These are phyloP conservation scores for Alternaria atra DNA, from an alignment of 2,329 filamentous ascomycete genomes.

Conservation along the genomic window DNA sequence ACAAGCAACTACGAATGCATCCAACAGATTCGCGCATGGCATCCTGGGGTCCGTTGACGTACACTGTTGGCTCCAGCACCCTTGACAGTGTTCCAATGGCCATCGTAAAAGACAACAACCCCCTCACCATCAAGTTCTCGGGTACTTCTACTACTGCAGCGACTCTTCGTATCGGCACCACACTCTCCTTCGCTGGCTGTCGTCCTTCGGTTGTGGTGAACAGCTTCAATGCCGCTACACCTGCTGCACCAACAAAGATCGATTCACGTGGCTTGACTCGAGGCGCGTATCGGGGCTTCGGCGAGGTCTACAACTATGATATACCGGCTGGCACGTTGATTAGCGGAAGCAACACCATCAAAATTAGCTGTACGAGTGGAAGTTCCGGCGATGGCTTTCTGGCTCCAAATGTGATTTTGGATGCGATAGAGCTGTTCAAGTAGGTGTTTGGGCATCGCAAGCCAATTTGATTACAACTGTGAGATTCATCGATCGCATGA, in stretches of 20 bases:
- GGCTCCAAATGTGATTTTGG: conserved; percentile 62
- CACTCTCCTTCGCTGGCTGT: conserved; percentile 67
- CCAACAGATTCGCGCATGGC: conserved; percentile 71
- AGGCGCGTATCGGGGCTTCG: conserved; percentile 70
- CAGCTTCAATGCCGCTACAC: conserved; percentile 59
- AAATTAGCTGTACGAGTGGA: conserved; percentile 67
- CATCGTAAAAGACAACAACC: conserved; percentile 68
- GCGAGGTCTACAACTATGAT: conserved; percentile 70
- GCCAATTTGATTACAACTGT: background rate
- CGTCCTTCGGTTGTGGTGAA: conserved; percentile 68
- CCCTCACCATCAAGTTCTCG: conserved; percentile 68
- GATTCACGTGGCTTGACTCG: conserved; percentile 72
- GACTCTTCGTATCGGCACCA: conserved; percentile 72
- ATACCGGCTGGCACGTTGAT: conserved; percentile 68
- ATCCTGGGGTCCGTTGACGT: conserved; percentile 67
- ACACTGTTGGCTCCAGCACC: conserved; percentile 66
- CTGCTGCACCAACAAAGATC: conserved; percentile 67
- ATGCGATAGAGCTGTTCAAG: conserved; percentile 47
- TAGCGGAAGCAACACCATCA: conserved; percentile 69
- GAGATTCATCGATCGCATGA: background rate
- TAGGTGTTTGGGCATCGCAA: conserved; percentile 5
- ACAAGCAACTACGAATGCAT: conserved; percentile 73
- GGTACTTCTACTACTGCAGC: conserved; percentile 61
- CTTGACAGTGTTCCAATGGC: conserved; percentile 71
- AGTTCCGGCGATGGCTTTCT: conserved; percentile 65